Evolutionary conservation across 306 rosid genomes (phyloP), one percentile per base, ranked within the genome.

Genomic region (Coriaria nepalensis): DNA sequence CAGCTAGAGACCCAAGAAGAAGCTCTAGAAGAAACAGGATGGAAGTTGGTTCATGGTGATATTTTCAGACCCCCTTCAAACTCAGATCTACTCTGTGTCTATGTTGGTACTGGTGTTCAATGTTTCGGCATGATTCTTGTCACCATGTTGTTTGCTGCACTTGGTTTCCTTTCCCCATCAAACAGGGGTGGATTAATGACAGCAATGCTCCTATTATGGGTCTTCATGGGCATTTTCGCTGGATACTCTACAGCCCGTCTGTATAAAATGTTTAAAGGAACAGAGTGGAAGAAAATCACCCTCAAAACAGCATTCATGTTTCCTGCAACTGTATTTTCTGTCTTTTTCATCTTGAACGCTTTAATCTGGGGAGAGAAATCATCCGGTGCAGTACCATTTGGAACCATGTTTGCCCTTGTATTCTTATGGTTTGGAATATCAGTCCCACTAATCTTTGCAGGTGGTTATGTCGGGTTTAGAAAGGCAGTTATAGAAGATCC

Each of bases 141-240:
- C 33, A 86, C 93, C 44, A 86, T 86, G 82, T 68, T 82, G 43
- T 86, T 86, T 55, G 96, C 96, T 8, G 86, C 76, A 60, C 83
- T 86, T 56, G 94, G 96, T 43, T 86, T 82, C 66, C 70, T 86
- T 33, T 86, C 96, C 40, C 96, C 94, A 8, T 72, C 96, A 41
- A 86, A 86, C 65, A 78, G 96, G 69, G 96, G 94, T 4, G 96
- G 90, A 13, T 66, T 86, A 62, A 86, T 82, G 96, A 86, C 96
- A 0, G 94, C 73, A 48, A 86, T 82, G 94, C 83, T 86, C 56
- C 71, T 86, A 46, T 90, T 86, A 34, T 87, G 96, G 96, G 94
- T 82, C 52, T 63, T 78, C 40, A 87, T 87, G 94, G 96, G 94
- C 45, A 59, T 83, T 6, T 76, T 63, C 43, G 94, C 76, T 35